Conservation (phyloP, 345 rosid genomes). For the Murraya paniculata region DNA sequence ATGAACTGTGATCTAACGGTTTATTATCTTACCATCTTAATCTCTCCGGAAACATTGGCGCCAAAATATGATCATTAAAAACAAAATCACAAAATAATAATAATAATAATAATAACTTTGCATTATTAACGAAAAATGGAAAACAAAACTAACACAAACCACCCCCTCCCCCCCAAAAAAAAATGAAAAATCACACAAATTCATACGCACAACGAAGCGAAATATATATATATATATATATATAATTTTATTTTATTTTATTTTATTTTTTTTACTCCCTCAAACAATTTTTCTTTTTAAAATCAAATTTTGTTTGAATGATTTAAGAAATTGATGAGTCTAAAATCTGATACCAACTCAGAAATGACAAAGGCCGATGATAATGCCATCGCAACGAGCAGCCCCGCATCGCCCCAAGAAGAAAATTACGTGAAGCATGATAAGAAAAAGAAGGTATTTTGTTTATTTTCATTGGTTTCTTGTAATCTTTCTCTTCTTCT, state of each 20-base stretch:
- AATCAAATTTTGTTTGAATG: neutral
- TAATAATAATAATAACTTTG: slow-evolving; percentile 5
- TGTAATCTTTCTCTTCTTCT: neutral
- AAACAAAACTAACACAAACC: neutral
- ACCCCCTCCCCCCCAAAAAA: slow-evolving; percentile 3
- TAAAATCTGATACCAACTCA: slow-evolving; percentile 15
- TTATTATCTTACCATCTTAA: slow-evolving; percentile 8
- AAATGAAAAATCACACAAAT: slow-evolving; percentile 10
- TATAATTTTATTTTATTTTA: too few relatives aligned
- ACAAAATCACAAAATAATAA: slow-evolving; percentile 21
- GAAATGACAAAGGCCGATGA: slow-evolving; percentile 35
- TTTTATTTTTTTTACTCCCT: too few relatives aligned
- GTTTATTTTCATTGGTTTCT: neutral
- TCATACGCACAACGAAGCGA: slow-evolving; percentile 14
- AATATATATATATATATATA: too few relatives aligned
- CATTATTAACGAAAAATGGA: neutral
- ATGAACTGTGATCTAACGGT: slow-evolving; percentile 16
- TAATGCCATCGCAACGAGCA: slow-evolving; percentile 5
- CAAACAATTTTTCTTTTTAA: neutral
- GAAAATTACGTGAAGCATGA: slow-evolving; percentile 52
- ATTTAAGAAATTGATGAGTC: slow-evolving; percentile 26
- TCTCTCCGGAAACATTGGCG: slow-evolving; percentile 65
- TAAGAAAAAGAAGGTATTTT: slow-evolving; percentile 73
- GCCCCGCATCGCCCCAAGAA: slow-evolving; percentile 12
- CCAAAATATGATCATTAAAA: slow-evolving; percentile 55